A percentile compares a stretch with the other conserved stretches of the same genome.
Conservation (phyloP, 2,329 filamentous ascomycete genomes). For the Calonectria multiphialidica region DNA sequence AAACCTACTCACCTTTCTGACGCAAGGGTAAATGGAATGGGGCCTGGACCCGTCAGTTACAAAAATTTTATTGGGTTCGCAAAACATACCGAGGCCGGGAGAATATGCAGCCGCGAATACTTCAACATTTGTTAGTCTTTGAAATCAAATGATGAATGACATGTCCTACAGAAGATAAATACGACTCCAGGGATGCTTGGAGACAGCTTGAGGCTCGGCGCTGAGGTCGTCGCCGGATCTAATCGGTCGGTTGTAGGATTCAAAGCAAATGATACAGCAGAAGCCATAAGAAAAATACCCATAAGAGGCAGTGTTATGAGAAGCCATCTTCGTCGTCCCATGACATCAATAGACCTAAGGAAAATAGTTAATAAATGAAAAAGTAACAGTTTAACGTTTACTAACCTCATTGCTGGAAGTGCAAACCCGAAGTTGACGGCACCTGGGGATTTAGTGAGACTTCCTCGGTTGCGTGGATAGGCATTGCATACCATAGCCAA, state of each 20-base stretch:
- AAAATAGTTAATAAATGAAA: background rate
- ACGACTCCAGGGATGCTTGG: conserved; percentile 18
- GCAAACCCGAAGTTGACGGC: conserved; percentile 54
- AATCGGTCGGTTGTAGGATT: background rate
- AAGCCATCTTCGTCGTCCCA: conserved; percentile 58
- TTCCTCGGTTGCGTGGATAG: background rate
- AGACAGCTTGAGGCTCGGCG: background rate
- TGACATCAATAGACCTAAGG: conserved; percentile 46
- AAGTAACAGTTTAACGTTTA: no score
- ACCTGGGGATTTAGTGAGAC: conserved; percentile 21
- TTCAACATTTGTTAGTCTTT: conserved; percentile 5
- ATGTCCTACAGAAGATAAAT: conserved; percentile 27
- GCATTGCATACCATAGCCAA: conserved; percentile 46
- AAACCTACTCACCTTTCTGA: conserved; percentile 49
- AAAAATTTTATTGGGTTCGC: no score
- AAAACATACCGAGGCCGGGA: conserved; percentile 48
- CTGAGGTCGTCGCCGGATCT: background rate
- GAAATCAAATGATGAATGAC: rapidly evolving
- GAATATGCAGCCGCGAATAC: conserved; percentile 58
- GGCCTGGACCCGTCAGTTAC: conserved; percentile 27
- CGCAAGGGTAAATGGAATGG: conserved; percentile 63
- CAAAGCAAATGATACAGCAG: conserved; percentile 24
- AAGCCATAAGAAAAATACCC: conserved; percentile 37
- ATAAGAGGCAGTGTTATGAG: conserved; percentile 57
- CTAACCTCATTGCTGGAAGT: conserved; percentile 47